phyloP scores from a whole-genome alignment of 2,329 filamentous ascomycete genomes.

The Nothopassalora personata region DNA sequence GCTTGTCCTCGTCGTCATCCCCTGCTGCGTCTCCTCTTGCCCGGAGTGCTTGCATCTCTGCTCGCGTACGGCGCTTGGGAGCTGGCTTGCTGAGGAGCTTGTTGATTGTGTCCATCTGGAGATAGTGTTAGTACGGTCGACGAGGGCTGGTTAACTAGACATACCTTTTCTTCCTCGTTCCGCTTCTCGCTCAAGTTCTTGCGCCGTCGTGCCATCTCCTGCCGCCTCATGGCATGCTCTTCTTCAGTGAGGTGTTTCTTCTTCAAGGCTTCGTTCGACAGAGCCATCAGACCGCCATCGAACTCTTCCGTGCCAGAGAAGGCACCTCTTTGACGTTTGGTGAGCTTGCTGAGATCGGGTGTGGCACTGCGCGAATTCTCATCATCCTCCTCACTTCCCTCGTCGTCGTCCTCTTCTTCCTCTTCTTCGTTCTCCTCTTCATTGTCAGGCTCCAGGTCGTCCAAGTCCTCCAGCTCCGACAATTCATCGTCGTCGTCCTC shows the following conservation, averaged over 20 bases:
- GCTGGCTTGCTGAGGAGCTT: slow-evolving; percentile 82
- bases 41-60: slow-evolving; percentile 42
- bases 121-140: background rate
- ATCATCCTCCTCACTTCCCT: slow-evolving; percentile 45
- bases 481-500: slow-evolving; percentile 49
- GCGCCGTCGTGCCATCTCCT: slow-evolving; percentile 66
- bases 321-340: slow-evolving; percentile 60
- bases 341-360: slow-evolving; percentile 61
- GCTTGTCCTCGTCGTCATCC: slow-evolving; percentile 30
- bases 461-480: slow-evolving; percentile 29
- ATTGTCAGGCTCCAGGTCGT: slow-evolving; percentile 18
- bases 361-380: slow-evolving; percentile 52
- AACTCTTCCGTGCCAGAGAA: slow-evolving; percentile 46
- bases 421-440: slow-evolving; percentile 34
- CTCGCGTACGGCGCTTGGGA: slow-evolving; percentile 57
- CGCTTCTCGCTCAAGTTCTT: slow-evolving; percentile 72
- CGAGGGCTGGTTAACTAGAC: slow-evolving; percentile 3
- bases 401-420: slow-evolving; percentile 39
- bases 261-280: slow-evolving; percentile 64
- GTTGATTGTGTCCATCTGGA: slow-evolving; percentile 86
- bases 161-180: slow-evolving; percentile 71
- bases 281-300: slow-evolving; percentile 37
- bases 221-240: slow-evolving; percentile 66
- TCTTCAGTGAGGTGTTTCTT: slow-evolving; percentile 69
- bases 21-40: slow-evolving; percentile 47